Evolutionary conservation across 129 eudicot species (phyloP).

Genomic region (Apium graveolens): DNA sequence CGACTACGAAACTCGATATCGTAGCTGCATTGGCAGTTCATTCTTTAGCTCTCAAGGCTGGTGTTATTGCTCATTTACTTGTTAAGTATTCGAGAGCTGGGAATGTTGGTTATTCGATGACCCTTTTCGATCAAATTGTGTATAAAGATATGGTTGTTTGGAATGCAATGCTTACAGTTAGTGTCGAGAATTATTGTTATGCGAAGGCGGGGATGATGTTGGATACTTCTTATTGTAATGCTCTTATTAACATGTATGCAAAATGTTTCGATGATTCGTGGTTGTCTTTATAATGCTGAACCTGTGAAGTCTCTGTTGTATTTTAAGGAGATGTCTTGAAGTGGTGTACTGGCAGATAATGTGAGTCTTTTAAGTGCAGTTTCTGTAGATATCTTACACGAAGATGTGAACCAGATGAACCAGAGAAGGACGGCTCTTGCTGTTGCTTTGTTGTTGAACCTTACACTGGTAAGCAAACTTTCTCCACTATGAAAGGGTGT

Average conservation of each 20-base stretch:
- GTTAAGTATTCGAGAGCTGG: conserved; percentile 40
- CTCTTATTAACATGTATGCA: conserved; percentile 46
- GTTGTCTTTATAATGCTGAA: conserved; percentile 37
- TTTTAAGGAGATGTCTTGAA: conserved; percentile 37
- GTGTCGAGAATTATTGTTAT: conserved; percentile 24
- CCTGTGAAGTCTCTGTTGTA: conserved; percentile 40
- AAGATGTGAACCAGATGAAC: no score
- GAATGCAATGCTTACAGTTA: conserved; percentile 53
- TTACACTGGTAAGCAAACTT: no score
- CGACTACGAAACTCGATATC: no score
- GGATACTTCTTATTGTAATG: conserved; percentile 34
- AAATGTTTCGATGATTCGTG: conserved; percentile 41
- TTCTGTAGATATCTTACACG: conserved; percentile 37
- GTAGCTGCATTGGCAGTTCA: no score
- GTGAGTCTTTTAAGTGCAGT: conserved; percentile 53
- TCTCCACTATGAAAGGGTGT: no score
- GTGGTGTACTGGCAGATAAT: conserved; percentile 31
- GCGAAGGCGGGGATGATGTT: conserved; percentile 34
- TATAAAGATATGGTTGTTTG: no score
- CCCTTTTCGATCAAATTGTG: conserved; percentile 36
- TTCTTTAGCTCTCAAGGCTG: conserved; percentile 40
- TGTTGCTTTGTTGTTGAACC: no score
- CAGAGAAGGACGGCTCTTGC: no score
- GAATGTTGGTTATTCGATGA: conserved; percentile 26
- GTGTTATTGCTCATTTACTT: conserved; percentile 43